phyloP scores from a whole-genome alignment of 352 stramenopile genomes.

The Phytophthora sp. region DNA sequence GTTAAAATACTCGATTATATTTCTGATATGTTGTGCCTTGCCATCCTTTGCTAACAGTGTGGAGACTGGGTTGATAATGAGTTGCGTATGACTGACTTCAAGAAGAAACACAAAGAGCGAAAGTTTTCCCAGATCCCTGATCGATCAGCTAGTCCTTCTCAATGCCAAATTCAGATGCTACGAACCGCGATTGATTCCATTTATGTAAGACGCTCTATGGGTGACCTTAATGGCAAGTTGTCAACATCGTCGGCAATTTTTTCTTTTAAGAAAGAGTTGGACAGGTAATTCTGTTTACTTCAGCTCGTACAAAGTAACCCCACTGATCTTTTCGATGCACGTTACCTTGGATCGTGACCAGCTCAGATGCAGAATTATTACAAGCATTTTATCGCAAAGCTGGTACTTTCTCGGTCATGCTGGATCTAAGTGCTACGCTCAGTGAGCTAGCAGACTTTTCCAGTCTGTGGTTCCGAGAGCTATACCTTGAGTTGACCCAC shows the following conservation, averaged over 20 bases:
- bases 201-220: slow-evolving; percentile 68
- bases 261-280: slow-evolving; percentile 82
- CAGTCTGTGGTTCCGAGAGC: slow-evolving; percentile 82
- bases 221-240: slow-evolving; percentile 57
- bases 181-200: slow-evolving; percentile 62
- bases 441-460: slow-evolving; percentile 65
- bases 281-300: no score
- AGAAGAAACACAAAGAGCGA: slow-evolving; percentile 56
- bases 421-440: slow-evolving; percentile 61
- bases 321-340: no score
- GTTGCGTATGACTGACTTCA: slow-evolving; percentile 47
- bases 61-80: slow-evolving; percentile 62
- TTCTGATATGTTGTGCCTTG: neutral
- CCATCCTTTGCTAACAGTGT: slow-evolving; percentile 42
- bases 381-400: slow-evolving; percentile 57
- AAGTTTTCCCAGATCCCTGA: slow-evolving; percentile 44
- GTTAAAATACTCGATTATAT: neutral
- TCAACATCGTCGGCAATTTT: slow-evolving; percentile 44
- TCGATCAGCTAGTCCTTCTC: slow-evolving; percentile 28
- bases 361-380: slow-evolving; percentile 68
- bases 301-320: no score
- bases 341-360: slow-evolving; percentile 30
- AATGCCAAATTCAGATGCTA: slow-evolving; percentile 62
- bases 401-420: slow-evolving; percentile 54
- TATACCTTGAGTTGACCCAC: slow-evolving; percentile 75